These are phyloP conservation scores for Nasturtium officinale DNA, from an alignment of 345 rosid genomes.

Conservation along the genomic window DNA sequence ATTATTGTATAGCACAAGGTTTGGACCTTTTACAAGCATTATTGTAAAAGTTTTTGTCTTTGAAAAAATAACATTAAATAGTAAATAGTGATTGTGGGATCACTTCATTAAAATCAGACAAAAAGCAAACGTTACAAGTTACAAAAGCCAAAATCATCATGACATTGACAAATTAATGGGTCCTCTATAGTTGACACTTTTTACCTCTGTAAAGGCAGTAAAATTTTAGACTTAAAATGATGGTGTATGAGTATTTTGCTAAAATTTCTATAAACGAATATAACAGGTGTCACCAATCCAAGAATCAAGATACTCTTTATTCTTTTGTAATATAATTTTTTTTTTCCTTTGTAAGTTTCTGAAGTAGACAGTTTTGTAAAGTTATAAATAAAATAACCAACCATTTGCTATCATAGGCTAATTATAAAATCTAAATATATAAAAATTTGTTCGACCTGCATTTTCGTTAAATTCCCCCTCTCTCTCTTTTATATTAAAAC, in stretches of 20 bases:
- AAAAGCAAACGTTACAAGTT: slow-evolving; percentile 39
- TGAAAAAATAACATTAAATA: background rate
- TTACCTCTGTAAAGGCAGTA: background rate
- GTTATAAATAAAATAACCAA: slow-evolving; percentile 12
- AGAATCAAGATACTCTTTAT: slow-evolving; percentile 4
- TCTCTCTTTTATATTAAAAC: background rate
- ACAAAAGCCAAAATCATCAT: slow-evolving; percentile 32
- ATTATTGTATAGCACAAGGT: slow-evolving; percentile 23
- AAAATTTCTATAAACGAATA: background rate
- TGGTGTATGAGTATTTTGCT: background rate
- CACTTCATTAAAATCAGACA: slow-evolving; percentile 41
- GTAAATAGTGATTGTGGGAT: slow-evolving; percentile 37
- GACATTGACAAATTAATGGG: slow-evolving; percentile 28
- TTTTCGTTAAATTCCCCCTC: background rate
- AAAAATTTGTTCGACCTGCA: background rate
- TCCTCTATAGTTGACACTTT: slow-evolving; percentile 21
- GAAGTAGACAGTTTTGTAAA: slow-evolving; percentile 13
- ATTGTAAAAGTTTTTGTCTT: slow-evolving; percentile 19
- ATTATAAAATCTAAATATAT: slow-evolving; percentile 11
- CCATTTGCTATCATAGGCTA: slow-evolving; percentile 22
- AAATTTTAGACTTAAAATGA: background rate
- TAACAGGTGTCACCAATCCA: slow-evolving; percentile 8
- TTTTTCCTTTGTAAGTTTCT: background rate
- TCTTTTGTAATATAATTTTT: background rate
- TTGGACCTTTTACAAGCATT: slow-evolving; percentile 27